Percentiles rank a stretch among this genome's conserved stretches.
These are phyloP conservation scores for Amanita subjunquillea DNA, from an alignment of 768 basidiomycete species.

Conservation along the genomic window DNA sequence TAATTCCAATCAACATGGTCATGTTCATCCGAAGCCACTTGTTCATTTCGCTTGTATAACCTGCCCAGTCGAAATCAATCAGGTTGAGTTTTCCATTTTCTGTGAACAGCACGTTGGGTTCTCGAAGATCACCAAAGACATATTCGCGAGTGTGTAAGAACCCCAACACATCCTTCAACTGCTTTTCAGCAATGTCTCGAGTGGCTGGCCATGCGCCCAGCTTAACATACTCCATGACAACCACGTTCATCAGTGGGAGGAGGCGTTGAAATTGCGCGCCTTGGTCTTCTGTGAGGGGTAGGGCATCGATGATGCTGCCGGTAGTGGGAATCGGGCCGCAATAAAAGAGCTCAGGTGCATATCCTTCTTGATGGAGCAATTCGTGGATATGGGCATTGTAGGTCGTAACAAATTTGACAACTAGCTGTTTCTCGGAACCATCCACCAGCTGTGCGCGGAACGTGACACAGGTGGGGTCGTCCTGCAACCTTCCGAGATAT, in stretches of 20 bases:
- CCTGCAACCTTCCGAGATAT: constrained; percentile 9
- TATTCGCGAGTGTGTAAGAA: not conserved
- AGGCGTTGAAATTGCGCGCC: not conserved
- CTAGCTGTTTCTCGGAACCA: not conserved
- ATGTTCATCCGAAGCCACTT: not conserved
- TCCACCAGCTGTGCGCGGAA: constrained; percentile 5
- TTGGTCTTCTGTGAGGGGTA: not conserved
- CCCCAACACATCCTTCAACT: not conserved
- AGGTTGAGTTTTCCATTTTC: not conserved
- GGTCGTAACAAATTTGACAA: constrained; percentile 8
- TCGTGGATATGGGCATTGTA: constrained; percentile 6
- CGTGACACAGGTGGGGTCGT: constrained; percentile 8
- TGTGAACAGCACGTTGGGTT: not conserved
- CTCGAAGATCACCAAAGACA: not conserved
- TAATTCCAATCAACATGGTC: not conserved
- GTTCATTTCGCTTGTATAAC: not conserved
- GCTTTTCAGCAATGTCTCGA: not conserved
- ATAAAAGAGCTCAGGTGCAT: constrained; percentile 4
- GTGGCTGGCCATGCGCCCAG: too few relatives aligned
- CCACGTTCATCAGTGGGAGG: too few relatives aligned
- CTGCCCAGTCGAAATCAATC: not conserved
- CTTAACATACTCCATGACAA: too few relatives aligned
- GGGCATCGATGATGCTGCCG: not conserved
- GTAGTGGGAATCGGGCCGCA: not conserved
- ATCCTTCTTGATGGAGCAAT: constrained; percentile 3